Evolutionary conservation across 495 filamentous ascomycete genomes (phyloP), one percentile per base, ranked within the genome.

Genomic region (Pseudomonodictys pantanalensis): DNA sequence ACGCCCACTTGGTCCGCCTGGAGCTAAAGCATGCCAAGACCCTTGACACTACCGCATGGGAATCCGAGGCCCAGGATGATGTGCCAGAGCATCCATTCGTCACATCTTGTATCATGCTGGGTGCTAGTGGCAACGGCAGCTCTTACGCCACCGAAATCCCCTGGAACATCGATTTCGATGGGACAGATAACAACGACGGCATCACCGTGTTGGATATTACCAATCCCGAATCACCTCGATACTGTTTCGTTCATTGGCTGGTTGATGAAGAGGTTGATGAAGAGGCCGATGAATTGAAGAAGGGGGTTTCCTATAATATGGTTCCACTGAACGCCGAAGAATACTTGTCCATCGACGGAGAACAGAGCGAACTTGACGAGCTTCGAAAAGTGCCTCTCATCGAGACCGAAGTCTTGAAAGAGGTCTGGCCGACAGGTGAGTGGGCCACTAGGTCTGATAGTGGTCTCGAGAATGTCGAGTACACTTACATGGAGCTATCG

Each of bases 201-300:
- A 41, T 64, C 20, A 64, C 60, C 11, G 38, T 64, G 18, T 6
- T 64, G 9, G 61, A 64, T 38, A 50, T 60, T 22, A 59, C 61
- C 15, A 26, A 41, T 25, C 47, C 43, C 18, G 7, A 45, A 4
- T 3, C 48, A 11, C 22, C 45, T 1, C 25, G 42, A 1, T 60
- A 59, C 33, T 64, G 56, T 22, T 64, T 64, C 53, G 53, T 11
- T 33, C n/a, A 18, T 6, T 24, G 1, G 12, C 2, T 20, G n/a
- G 29, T 12, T n/a, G 12, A 22, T 18, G 52, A 28, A 2, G 5
- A 44, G 8, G 23, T 12, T 2, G 52, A 45, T 5, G 39, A 43
- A 28, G 33, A 55, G 24, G 1, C 17, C 4, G 23, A 44, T n/a
- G 39, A 22, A 1, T 17, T 44, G 12, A 28, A 12, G 11, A 1